Evolutionary conservation across 306 rosid species (phyloP).

Genomic region (Quercus glauca): DNA sequence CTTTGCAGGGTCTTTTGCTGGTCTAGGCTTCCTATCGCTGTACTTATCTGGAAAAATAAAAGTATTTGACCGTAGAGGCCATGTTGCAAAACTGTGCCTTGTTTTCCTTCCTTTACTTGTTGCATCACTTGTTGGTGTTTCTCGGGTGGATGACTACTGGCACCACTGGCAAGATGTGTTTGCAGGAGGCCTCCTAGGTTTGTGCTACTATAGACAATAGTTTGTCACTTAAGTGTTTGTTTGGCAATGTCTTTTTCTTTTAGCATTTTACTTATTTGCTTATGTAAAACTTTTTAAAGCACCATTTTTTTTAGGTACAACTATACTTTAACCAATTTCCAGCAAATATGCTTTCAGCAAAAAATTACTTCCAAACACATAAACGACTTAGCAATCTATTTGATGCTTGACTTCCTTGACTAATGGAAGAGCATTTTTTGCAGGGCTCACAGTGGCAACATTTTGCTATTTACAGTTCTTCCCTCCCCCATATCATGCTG

Average conservation of each 20-base stretch:
- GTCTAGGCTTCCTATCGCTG: slow-evolving; percentile 72
- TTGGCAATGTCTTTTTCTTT: no score
- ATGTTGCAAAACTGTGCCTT: slow-evolving; percentile 73
- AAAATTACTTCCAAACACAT: no score
- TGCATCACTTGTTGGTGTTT: slow-evolving; percentile 84
- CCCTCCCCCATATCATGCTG: slow-evolving; percentile 76
- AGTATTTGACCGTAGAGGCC: slow-evolving; percentile 71
- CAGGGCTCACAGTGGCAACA: slow-evolving; percentile 70
- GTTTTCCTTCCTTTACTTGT: slow-evolving; percentile 68
- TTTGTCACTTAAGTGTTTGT: slow-evolving; percentile 1
- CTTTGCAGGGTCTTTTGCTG: slow-evolving; percentile 87
- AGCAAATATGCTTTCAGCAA: no score
- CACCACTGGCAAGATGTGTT: slow-evolving; percentile 96
- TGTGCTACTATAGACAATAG: slow-evolving; percentile 21
- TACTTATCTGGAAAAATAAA: slow-evolving; percentile 76
- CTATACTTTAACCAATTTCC: no score
- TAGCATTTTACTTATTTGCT: no score
- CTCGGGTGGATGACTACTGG: slow-evolving; percentile 92
- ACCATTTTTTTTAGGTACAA: no score
- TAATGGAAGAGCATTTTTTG: slow-evolving; percentile 6
- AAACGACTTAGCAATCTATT: neutral
- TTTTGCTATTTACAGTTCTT: slow-evolving; percentile 90
- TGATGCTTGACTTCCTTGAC: slow-evolving; percentile 15
- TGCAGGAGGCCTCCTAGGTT: slow-evolving; percentile 84
- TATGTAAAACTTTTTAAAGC: no score